These are phyloP conservation scores for Fusarium denticulatum DNA, from an alignment of 2,329 filamentous ascomycete genomes.

Conservation along the genomic window DNA sequence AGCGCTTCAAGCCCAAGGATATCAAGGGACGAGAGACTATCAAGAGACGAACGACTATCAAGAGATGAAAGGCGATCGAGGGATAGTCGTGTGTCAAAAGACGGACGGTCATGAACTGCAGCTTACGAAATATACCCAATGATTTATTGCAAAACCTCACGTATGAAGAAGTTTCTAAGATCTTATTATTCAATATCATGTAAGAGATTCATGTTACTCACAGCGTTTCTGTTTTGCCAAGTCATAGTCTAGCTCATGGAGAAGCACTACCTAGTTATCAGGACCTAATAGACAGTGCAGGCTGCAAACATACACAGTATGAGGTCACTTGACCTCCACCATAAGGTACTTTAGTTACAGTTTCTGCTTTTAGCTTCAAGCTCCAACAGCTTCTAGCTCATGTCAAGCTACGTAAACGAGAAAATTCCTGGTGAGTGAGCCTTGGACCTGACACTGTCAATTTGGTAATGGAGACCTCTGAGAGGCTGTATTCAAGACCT, in stretches of 20 bases:
- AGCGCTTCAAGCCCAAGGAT: conserved; percentile 32
- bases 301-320: conserved; percentile 34
- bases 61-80: conserved; percentile 29
- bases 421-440: conserved; percentile 2
- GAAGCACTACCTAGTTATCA: no score
- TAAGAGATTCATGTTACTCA: background rate
- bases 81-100: conserved; percentile 34
- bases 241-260: background rate
- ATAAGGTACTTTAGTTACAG: background rate
- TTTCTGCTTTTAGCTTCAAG: conserved; percentile 4
- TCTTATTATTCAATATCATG: background rate
- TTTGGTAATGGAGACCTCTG: background rate
- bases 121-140: conserved; percentile 37
- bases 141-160: conserved; percentile 3
- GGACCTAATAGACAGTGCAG: background rate
- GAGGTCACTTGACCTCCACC: conserved; percentile 46
- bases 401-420: background rate
- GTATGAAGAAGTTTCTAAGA: background rate
- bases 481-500: background rate
- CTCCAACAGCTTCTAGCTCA: conserved; percentile 16
- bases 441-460: background rate
- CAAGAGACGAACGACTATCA: conserved; percentile 31
- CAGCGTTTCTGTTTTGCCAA: background rate
- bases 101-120: conserved; percentile 24
- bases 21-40: conserved; percentile 33